phyloP scores from a whole-genome alignment of 1,284 basidiomycete species.

The Ceratobasidium sp. region DNA sequence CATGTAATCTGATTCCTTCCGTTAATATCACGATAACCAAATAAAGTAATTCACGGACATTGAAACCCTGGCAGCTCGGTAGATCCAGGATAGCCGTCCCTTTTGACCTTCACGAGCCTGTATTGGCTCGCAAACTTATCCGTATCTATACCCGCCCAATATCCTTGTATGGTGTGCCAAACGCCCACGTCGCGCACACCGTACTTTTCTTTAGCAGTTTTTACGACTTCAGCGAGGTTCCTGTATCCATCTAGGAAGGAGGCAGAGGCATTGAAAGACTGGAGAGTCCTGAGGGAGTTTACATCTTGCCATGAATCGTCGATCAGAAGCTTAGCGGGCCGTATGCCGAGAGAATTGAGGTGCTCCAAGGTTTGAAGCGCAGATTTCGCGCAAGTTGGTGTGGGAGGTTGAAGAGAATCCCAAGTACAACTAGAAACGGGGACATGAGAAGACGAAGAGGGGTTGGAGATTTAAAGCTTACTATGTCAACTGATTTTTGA shows the following conservation, averaged over 20 bases:
- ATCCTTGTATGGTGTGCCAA: constrained; percentile 48
- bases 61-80: constrained; percentile 43
- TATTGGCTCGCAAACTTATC: constrained; percentile 44
- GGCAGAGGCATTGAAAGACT: constrained; percentile 39
- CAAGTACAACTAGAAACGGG: constrained; percentile 45
- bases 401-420: constrained; percentile 48
- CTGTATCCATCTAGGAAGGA: constrained; percentile 45
- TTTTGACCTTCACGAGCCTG: constrained; percentile 46
- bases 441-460: neutral
- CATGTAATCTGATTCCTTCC: constrained; percentile 40
- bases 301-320: constrained; percentile 48
- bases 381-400: constrained; percentile 37
- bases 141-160: constrained; percentile 47
- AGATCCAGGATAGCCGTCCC: constrained; percentile 47
- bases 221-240: constrained; percentile 42
- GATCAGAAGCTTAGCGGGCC: constrained; percentile 45
- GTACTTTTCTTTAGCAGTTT: constrained; percentile 42
- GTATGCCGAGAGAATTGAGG: constrained; percentile 43
- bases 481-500: constrained; percentile 45
- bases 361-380: constrained; percentile 40
- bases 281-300: constrained; percentile 40
- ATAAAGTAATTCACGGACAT: constrained; percentile 25
- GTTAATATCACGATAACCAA: neutral
- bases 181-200: constrained; percentile 45
- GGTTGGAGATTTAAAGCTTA: constrained; percentile 14